Conservation (phyloP, 2,329 filamentous ascomycete species). For the Botryotinia globosa region DNA sequence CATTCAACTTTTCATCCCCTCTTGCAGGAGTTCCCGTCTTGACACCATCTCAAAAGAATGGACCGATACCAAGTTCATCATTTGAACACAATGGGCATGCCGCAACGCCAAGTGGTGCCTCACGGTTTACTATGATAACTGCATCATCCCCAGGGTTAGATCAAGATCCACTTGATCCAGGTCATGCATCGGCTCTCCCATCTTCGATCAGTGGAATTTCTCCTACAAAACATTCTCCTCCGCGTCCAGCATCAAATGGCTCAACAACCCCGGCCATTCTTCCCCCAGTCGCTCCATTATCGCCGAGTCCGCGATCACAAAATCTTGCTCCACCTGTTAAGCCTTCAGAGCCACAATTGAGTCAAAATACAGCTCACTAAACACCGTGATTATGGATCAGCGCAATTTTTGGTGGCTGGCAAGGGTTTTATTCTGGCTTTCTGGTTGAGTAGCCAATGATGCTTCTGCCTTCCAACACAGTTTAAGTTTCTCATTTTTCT, state of each 20-base stretch:
- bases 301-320: slow-evolving; percentile 55
- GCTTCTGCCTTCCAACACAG: not conserved
- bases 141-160: slow-evolving; percentile 22
- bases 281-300: slow-evolving; percentile 55
- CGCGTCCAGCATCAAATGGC: slow-evolving; percentile 31
- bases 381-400: not conserved
- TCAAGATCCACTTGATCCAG: slow-evolving; percentile 25
- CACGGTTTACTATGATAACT: slow-evolving; percentile 8
- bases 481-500: not conserved
- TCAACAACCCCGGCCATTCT: slow-evolving; percentile 46
- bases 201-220: slow-evolving; percentile 43
- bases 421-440: not conserved
- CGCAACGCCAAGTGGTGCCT: slow-evolving; percentile 17
- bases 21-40: slow-evolving; percentile 34
- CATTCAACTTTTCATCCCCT: slow-evolving; percentile 35
- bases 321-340: slow-evolving; percentile 62
- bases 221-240: slow-evolving; percentile 46
- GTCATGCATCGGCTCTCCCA: slow-evolving; percentile 34
- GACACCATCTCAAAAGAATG: slow-evolving; percentile 31
- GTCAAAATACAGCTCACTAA: slow-evolving; percentile 1
- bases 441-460: not conserved
- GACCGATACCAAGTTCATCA: slow-evolving; percentile 22
- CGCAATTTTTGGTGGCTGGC: too few species aligned
- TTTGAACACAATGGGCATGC: slow-evolving; percentile 21
- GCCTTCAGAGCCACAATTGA: slow-evolving; percentile 33